Base-by-base conservation (phyloP, 148 eudicot genomes). In the Polygonum aviculare region DNA sequence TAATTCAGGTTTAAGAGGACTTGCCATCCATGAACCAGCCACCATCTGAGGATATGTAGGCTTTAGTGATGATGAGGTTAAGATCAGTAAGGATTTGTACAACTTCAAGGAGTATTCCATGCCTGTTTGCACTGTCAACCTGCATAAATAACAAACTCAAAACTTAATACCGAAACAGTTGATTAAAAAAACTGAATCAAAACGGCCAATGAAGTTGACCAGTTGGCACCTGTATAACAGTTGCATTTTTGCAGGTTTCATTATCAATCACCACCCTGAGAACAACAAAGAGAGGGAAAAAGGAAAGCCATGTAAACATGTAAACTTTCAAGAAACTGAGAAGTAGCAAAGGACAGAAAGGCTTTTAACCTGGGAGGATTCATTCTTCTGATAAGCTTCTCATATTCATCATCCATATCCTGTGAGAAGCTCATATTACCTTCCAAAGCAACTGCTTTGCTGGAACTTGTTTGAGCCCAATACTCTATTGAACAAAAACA, bases 21-120 rank as follows among this genome's bases (percentile, higher is more conserved):
- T 12, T 87, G 87, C 93, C 97, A 85, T 91, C 97, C 97, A 91
- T 91, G 78, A 91, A 95, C 99, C 99, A 95, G 77, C 90, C 91
- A 44, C 97, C 99, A 85, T 95, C 99, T 57, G 99, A 95, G n/a
- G 94, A 90, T 77, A 95, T 95, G 79, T 95, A 95, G 74, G 99
- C 97, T 81, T 89, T 90, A 7, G 85, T 90, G 21, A 95, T 84
- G 72, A 87, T 81, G 74, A 95, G 84, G 72, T 91, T 93, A 72
- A 92, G 87, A 88, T 95, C 99, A 57, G 97, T 93, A 73, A 95
- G 94, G 79, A 92, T 87, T 85, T 95, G 97, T 0, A 95, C 96
- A 77, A 92, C 97, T 80, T 90, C 94, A 82, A 95, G 80, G 31
- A 95, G 88, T 79, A 91, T 91, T 19, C 99, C 99, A 75, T 85